phyloP scores from a whole-genome alignment of 2,329 filamentous ascomycete species.

The Penicillium sclerotiorum region DNA sequence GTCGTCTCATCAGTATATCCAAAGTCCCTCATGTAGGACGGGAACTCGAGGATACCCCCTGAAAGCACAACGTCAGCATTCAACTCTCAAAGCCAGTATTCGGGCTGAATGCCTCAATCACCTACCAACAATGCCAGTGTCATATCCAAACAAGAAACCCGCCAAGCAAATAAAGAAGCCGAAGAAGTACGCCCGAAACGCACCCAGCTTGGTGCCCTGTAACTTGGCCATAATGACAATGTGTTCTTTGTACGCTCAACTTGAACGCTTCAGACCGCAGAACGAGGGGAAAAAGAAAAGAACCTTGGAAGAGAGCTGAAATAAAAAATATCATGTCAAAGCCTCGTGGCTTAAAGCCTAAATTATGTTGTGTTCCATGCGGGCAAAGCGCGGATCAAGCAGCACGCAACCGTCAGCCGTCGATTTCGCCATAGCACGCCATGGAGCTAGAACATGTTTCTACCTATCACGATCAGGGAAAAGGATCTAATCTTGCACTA shows the following conservation, averaged over 20 bases:
- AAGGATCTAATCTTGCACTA: background rate
- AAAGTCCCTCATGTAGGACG: slow-evolving; percentile 47
- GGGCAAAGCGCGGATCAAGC: background rate
- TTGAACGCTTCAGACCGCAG: background rate
- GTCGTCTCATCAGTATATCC: slow-evolving; percentile 46
- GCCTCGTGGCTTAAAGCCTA: slow-evolving; percentile 7
- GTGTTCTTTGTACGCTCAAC: background rate
- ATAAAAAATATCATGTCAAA: background rate
- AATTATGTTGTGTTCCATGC: background rate
- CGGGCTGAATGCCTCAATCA: background rate
- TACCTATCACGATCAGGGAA: background rate
- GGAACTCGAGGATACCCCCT: slow-evolving; percentile 49
- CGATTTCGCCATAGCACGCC: slow-evolving; percentile 29
- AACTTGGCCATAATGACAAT: slow-evolving; percentile 13
- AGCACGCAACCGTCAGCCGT: slow-evolving; percentile 22
- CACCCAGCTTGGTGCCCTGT: slow-evolving; percentile 23
- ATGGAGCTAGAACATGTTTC: slow-evolving; percentile 7
- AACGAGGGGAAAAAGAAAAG: background rate
- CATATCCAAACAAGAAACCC: slow-evolving; percentile 36
- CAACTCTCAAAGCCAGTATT: background rate
- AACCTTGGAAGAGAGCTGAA: background rate
- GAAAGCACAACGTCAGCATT: background rate
- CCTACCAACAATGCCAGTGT: slow-evolving; percentile 37
- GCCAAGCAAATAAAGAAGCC: slow-evolving; percentile 31
- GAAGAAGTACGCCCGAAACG: slow-evolving; percentile 28